Base-by-base conservation (phyloP, 2,329 filamentous ascomycete genomes). In the Pseudogymnoascus sp. region DNA sequence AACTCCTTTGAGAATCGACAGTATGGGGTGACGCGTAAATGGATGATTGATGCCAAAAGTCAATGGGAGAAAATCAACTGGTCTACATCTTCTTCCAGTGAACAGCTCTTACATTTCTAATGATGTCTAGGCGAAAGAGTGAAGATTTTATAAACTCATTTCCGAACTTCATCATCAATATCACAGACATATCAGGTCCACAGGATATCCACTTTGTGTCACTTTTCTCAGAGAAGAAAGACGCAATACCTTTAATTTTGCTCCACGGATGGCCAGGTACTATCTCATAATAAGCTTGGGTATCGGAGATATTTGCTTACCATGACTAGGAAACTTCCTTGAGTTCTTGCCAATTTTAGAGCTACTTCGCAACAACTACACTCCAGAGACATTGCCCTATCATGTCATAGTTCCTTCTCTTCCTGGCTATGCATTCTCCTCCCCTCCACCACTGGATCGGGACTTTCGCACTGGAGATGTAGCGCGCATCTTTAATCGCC, bases 251-350 rank as follows among this genome's bases (percentile, higher is more conserved):
- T 0, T 65, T 85, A 8, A 65, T 77, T 2, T 73, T 82, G 9
- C 68, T 81, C n/a, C 82, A 85, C 64, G 83, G 82, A 52, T 85
- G 81, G 81, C 82, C 82, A 1, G 72, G 74, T 67, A 65, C 33
- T 35, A 35, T 82, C 78, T 0, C 65, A 74, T n/a, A 64, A 75
- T 3, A 68, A 80, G 8, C 70, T 78, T 6, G 79, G 78, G 59
- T 77, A 76, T 37, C 78, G 76, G 77, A 76, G 12, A 37, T 31
- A 40, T 25, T 15, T 15, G 21, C 33, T 35, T 35, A 35, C 33
- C 33, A 35, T 10, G 33, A 35, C 55, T 60, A 67, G 71, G 72
- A 15, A 77, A 74, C 0, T 81, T 84, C 63, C 68, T 81, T 0
- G 84, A 86, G 64, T 86, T 85, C 66, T 67, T 86, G 2, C 77